phyloP scores from a whole-genome alignment of 169 alveolate genomes.

The Theileria annulata region DNA sequence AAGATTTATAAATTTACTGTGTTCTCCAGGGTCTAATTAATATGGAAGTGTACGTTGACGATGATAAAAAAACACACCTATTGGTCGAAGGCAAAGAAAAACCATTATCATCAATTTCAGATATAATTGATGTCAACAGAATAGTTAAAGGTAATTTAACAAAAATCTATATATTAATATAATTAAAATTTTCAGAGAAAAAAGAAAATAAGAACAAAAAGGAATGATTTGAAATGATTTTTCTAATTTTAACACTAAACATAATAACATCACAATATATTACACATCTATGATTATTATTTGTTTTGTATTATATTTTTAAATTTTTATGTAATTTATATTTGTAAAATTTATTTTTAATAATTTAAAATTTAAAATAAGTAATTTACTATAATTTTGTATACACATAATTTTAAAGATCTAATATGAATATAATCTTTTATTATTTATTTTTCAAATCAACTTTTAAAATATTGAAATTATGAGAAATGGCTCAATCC shows the following conservation, averaged over 20 bases:
- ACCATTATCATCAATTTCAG: constrained; percentile 38
- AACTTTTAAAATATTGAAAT: not conserved
- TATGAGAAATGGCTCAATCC: constrained; percentile 56
- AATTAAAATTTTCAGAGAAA: not conserved
- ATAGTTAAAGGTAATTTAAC: constrained; percentile 15
- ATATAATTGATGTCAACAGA: constrained; percentile 26
- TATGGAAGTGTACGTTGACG: constrained; percentile 61
- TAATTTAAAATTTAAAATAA: constrained; percentile 9
- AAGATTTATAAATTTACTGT: not conserved
- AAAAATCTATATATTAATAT: not conserved
- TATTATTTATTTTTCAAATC: not conserved
- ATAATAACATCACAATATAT: not conserved
- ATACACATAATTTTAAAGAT: not conserved
- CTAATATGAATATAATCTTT: not conserved
- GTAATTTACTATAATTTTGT: not conserved
- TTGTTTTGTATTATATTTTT: constrained; percentile 3
- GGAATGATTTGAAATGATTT: not conserved
- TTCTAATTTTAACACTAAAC: not conserved
- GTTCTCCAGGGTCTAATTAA: constrained; percentile 43
- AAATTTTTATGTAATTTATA: constrained; percentile 5
- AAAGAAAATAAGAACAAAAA: constrained; percentile 2
- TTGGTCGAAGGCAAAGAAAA: constrained; percentile 61
- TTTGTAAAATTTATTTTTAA: not conserved
- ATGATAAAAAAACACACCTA: constrained; percentile 53
- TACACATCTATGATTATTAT: not conserved